phyloP scores from a whole-genome alignment of 148 eudicot genomes.

The Rhododendron mucronatum region DNA sequence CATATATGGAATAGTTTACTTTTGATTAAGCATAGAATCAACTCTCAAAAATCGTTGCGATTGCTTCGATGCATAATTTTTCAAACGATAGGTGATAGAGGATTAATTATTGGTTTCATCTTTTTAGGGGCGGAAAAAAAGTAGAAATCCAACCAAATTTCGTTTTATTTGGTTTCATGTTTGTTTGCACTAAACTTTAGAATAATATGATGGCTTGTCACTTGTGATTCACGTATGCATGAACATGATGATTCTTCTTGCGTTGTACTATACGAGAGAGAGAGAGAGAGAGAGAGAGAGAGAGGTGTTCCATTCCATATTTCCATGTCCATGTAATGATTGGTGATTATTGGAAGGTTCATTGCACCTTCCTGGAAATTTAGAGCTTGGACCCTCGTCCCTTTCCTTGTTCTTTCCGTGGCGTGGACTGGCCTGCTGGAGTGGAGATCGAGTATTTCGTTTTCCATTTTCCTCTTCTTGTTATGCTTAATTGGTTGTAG shows the following conservation, averaged over 20 bases:
- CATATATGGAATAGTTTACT: too few species aligned
- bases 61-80: background rate
- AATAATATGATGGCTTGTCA: background rate
- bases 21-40: too few species aligned
- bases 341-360: background rate
- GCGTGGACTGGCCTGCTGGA: background rate
- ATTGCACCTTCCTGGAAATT: constrained; percentile 11
- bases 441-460: background rate
- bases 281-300: background rate
- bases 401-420: background rate
- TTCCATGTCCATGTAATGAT: background rate
- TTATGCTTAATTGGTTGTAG: background rate
- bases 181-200: background rate
- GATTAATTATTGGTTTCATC: background rate
- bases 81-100: background rate
- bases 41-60: background rate
- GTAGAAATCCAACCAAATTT: background rate
- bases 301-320: background rate
- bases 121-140: background rate
- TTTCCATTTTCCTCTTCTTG: background rate
- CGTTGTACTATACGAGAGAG: too few species aligned
- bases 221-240: background rate
- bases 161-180: background rate
- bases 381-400: constrained; percentile 2
- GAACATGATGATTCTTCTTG: background rate